Conservation (phyloP, 148 eudicot species). For the Nepenthes mirabilis region DNA sequence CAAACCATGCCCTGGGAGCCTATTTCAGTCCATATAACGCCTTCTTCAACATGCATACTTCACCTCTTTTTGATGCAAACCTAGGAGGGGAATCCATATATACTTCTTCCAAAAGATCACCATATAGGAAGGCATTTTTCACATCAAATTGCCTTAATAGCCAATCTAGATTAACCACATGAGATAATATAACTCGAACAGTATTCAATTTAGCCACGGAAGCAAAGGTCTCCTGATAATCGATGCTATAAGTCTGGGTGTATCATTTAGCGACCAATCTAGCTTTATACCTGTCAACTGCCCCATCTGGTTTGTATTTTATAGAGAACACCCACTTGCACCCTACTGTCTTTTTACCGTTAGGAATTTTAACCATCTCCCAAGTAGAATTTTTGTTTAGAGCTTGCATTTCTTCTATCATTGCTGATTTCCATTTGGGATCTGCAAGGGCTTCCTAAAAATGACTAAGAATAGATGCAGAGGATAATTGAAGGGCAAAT, state of each 20-base stretch:
- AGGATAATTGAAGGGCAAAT: too few relatives aligned
- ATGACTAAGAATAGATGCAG: background rate
- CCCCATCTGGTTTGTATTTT: background rate
- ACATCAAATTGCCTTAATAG: background rate
- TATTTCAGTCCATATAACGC: background rate
- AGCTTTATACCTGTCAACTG: background rate
- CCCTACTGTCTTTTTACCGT: background rate
- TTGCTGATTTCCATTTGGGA: background rate
- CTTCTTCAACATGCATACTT: background rate
- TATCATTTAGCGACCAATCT: background rate
- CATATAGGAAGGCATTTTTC: slow-evolving; percentile 3
- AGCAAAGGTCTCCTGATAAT: background rate
- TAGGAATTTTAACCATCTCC: background rate
- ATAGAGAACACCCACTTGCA: background rate
- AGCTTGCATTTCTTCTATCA: background rate
- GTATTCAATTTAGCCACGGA: background rate
- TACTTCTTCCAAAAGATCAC: background rate
- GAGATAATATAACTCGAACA: background rate
- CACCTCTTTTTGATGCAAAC: background rate
- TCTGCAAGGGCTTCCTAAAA: background rate
- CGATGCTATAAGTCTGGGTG: background rate
- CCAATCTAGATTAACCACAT: background rate
- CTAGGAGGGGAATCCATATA: background rate
- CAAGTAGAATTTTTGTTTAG: background rate
- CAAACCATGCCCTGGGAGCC: background rate